Conservation (phyloP, 225 moss, liverwort and hornwort genomes). For the Asterella californica region DNA sequence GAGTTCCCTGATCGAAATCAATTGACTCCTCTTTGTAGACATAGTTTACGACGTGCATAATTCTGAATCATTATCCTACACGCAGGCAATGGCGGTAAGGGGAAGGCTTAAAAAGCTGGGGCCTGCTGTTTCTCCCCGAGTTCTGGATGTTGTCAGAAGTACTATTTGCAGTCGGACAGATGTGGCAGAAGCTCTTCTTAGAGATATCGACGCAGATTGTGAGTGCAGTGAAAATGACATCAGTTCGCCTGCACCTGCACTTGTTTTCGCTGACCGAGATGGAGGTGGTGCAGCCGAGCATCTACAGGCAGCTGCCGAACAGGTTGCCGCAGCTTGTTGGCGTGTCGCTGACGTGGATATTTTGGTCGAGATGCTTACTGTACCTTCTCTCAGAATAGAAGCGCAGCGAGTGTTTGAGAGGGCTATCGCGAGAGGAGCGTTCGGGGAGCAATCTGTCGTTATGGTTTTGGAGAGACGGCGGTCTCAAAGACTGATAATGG, state of each 20-base stretch:
- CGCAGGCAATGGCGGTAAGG: slow-evolving; percentile 89
- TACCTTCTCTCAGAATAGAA: slow-evolving; percentile 82
- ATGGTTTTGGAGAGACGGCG: slow-evolving; percentile 98
- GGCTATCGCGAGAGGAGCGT: slow-evolving; percentile 93
- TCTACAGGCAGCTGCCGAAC: slow-evolving; percentile 92
- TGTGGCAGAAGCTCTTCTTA: slow-evolving; percentile 91
- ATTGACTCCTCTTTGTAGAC: background rate
- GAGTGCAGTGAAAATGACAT: slow-evolving; percentile 95
- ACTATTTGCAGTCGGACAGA: slow-evolving; percentile 84
- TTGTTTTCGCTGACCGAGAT: slow-evolving; percentile 83
- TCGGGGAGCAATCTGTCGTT: slow-evolving; percentile 97
- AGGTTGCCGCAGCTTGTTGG: slow-evolving; percentile 98
- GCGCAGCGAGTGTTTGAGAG: slow-evolving; percentile 97
- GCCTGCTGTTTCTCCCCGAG: slow-evolving; percentile 85
- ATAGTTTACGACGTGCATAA: background rate
- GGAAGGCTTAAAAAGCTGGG: slow-evolving; percentile 98
- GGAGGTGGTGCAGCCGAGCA: slow-evolving; percentile 87
- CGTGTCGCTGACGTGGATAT: slow-evolving; percentile 97
- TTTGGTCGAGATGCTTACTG: slow-evolving; percentile 92
- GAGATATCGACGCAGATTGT: slow-evolving; percentile 95
- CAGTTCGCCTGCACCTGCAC: slow-evolving; percentile 58
- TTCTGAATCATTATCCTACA: background rate
- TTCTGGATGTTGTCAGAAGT: slow-evolving; percentile 97
- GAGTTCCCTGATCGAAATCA: background rate
- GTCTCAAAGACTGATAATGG: slow-evolving; percentile 80